Base-by-base conservation (phyloP, 495 filamentous ascomycete species). In the Xylaria intraflava region DNA sequence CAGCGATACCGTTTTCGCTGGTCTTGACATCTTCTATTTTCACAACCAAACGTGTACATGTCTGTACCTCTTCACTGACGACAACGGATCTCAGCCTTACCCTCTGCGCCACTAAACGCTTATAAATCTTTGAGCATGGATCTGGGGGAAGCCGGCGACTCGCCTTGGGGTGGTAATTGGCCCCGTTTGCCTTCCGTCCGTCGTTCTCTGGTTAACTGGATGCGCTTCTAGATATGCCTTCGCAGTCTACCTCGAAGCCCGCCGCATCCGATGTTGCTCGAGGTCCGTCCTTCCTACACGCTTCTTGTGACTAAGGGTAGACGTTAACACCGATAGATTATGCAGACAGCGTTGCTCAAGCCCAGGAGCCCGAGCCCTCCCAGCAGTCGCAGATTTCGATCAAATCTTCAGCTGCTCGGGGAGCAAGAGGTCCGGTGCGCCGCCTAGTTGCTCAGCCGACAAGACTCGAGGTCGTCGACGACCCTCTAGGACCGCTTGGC, bases 401-500 rank as follows among this genome's bases (percentile, higher is more conserved):
- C 57, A 71, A 74, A 68, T 60, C 59, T 30, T 58, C 60, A 26
- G 43, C 54, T 38, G 54, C 57, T 42, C 69, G 67, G 46, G 54
- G 66, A 42, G 43, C 63, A 36, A 54, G 58, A 24, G 64, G 61
- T 36, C 64, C 64, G 26, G 59, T 66, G 55, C 85, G 89, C 49
- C 87, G 88, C 59, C 78, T 90, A 57, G 87, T 83, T 65, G 85
- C 87, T 35, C 89, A 93, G 65, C 78, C 87, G 30, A 94, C 88
- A 35, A 83, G 83, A 39, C 78, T 96, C 43, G 86, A 97, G 72
- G 89, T 89, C 29, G 84, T 95, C 55, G 73, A 78, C 46, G 88
- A 96, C 65, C 85, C 89, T 39, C 77, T 95, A 45, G 94, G 93
- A 26, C 93, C 93, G n/a, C 78, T 98, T 26, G 94, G 93, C 33